A percentile compares a stretch with the other conserved stretches of the same genome.
Evolutionary conservation across 768 basidiomycete genomes (phyloP).

Genomic region (Pleurotus ostreatus): DNA sequence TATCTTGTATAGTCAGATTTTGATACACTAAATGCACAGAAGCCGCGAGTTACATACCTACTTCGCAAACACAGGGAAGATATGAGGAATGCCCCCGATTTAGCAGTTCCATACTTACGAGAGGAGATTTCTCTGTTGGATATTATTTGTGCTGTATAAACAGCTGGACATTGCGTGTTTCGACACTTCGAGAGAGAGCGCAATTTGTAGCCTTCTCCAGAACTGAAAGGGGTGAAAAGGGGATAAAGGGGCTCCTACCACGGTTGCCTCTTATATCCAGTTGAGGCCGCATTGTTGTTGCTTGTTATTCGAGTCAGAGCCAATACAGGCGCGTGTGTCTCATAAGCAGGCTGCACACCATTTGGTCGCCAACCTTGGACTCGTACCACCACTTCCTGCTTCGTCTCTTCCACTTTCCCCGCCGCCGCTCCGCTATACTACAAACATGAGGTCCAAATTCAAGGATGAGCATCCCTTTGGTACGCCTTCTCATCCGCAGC

Average conservation of each 20-base stretch:
- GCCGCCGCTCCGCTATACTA: neutral
- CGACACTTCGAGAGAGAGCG: too few relatives aligned
- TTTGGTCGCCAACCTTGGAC: neutral
- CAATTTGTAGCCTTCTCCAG: neutral
- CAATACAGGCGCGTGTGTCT: constrained; percentile 6
- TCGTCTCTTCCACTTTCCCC: neutral
- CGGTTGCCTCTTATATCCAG: neutral
- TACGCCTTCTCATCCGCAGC: constrained; percentile 36
- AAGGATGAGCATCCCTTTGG: constrained; percentile 99
- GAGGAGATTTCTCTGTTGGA: too few relatives aligned
- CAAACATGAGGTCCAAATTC: constrained; percentile 87
- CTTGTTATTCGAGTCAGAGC: constrained; percentile 8
- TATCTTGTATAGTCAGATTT: too few relatives aligned
- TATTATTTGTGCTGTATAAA: too few relatives aligned
- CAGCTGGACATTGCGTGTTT: too few relatives aligned
- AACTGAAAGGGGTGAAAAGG: neutral
- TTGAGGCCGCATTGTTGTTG: constrained; percentile 5
- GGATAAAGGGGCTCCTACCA: neutral
- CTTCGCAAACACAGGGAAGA: too few relatives aligned
- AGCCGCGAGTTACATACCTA: too few relatives aligned
- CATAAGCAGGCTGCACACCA: neutral
- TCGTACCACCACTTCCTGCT: neutral
- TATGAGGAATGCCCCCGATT: too few relatives aligned
- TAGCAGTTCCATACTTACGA: neutral
- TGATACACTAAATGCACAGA: too few relatives aligned